Conservation (phyloP, 1,284 basidiomycete genomes). For the Trichosporon coremiiforme region DNA sequence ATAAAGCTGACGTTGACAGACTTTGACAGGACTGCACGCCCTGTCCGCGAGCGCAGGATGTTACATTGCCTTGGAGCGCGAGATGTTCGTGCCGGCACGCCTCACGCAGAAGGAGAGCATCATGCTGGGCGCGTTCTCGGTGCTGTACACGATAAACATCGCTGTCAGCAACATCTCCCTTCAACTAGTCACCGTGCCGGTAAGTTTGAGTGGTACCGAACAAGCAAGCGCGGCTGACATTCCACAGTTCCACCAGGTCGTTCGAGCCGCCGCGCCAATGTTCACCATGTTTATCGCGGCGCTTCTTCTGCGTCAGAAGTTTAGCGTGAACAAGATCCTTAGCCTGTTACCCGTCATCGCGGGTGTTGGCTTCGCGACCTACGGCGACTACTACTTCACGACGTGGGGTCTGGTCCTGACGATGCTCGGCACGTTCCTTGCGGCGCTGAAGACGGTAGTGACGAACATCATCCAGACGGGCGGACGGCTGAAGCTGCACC, state of each 20-base stretch:
- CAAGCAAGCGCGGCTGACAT: neutral
- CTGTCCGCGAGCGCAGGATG: constrained; percentile 81
- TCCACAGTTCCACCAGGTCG: constrained; percentile 85
- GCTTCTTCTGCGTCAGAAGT: constrained; percentile 56
- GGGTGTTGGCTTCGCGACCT: constrained; percentile 92
- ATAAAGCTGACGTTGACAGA: constrained; percentile 48
- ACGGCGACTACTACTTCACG: constrained; percentile 88
- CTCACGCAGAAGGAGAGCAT: constrained; percentile 64
- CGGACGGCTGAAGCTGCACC: constrained; percentile 62
- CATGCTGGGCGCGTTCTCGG: constrained; percentile 74
- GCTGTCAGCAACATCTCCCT: constrained; percentile 87
- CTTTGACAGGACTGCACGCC: constrained; percentile 80
- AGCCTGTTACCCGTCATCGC: constrained; percentile 83
- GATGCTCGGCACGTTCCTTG: constrained; percentile 80
- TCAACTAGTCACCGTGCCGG: constrained; percentile 83
- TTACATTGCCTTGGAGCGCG: constrained; percentile 65
- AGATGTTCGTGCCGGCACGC: constrained; percentile 66
- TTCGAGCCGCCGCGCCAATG: constrained; percentile 85
- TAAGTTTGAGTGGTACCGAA: constrained; percentile 58
- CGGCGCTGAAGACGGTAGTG: constrained; percentile 85
- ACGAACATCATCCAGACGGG: constrained; percentile 74
- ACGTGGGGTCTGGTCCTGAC: constrained; percentile 78
- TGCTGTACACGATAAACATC: constrained; percentile 88
- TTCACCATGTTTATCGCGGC: constrained; percentile 80
- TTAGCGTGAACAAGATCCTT: constrained; percentile 62